These are phyloP conservation scores for Neonectria faginata DNA, from an alignment of 2,329 filamentous ascomycete genomes.

Conservation along the genomic window DNA sequence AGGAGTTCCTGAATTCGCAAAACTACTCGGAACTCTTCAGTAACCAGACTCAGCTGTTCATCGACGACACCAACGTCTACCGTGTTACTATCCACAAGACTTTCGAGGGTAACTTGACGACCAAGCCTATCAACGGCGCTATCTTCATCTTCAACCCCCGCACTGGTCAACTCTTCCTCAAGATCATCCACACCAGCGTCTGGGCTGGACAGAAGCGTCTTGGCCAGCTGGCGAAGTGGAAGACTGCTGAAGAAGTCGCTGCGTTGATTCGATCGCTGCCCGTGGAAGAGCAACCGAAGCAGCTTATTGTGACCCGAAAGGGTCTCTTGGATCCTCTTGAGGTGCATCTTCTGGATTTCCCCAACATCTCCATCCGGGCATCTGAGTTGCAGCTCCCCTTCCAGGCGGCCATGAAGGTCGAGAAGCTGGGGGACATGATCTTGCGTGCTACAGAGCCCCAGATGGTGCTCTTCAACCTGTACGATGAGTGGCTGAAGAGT, in stretches of 20 bases:
- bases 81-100: slow-evolving; percentile 99
- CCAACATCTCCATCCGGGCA: slow-evolving; percentile 97
- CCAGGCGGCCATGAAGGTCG: slow-evolving; percentile 99
- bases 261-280: slow-evolving; percentile 95
- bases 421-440: slow-evolving; percentile 99
- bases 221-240: slow-evolving; percentile 98
- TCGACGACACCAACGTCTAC: slow-evolving; percentile 99
- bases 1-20: slow-evolving; percentile 98
- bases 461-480: slow-evolving; percentile 99
- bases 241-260: slow-evolving; percentile 99
- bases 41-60: slow-evolving; percentile 98
- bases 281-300: slow-evolving; percentile 98
- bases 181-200: slow-evolving; percentile 99
- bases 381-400: slow-evolving; percentile 97
- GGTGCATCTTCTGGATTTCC: slow-evolving; percentile 97
- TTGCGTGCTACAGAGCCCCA: slow-evolving; percentile 97
- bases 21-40: slow-evolving; percentile 99
- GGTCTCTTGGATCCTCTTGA: slow-evolving; percentile 96
- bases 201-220: slow-evolving; percentile 99
- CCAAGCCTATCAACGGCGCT: slow-evolving; percentile 98
- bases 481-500: slow-evolving; percentile 98
- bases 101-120: slow-evolving; percentile 98
- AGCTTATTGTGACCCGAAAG: slow-evolving; percentile 97
- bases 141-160: slow-evolving; percentile 99
- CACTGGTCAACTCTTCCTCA: slow-evolving; percentile 96